Percentiles rank a stretch among this genome's conserved stretches.
Conservation (phyloP, 1,284 basidiomycete species). For the Farysia itapuensis region DNA sequence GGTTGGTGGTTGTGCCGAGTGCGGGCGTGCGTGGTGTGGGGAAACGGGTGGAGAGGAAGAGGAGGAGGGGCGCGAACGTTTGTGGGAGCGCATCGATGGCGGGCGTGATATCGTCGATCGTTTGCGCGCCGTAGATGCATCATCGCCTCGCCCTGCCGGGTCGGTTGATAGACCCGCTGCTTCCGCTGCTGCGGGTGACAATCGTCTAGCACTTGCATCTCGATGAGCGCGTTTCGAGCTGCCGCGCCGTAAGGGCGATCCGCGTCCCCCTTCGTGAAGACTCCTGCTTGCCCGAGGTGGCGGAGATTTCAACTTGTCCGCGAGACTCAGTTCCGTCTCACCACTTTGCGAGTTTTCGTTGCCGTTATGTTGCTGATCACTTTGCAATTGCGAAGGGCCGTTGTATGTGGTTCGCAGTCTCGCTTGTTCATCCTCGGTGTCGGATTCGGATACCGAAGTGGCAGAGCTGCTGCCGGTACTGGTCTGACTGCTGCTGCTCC, state of each 20-base stretch:
- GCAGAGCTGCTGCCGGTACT: conserved; percentile 7
- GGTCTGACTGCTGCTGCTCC: conserved; percentile 5
- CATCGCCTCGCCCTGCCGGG: background rate
- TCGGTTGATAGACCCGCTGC: background rate
- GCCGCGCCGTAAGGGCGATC: background rate
- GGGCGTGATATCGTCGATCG: conserved; percentile 20
- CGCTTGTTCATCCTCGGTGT: conserved; percentile 25
- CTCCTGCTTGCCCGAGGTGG: no score
- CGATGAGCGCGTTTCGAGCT: background rate
- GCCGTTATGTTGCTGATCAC: conserved; percentile 1
- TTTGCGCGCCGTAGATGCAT: conserved; percentile 1
- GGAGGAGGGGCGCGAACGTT: conserved; percentile 10
- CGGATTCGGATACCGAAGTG: conserved; percentile 20
- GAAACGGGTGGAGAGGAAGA: background rate
- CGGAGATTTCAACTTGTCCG: conserved; percentile 18
- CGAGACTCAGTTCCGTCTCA: conserved; percentile 9
- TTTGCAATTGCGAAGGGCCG: conserved; percentile 7
- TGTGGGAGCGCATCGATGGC: conserved; percentile 21
- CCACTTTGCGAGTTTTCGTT: conserved; percentile 24
- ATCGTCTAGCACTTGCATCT: background rate
- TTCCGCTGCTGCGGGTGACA: background rate
- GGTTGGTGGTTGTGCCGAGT: background rate
- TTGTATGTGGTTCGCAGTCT: conserved; percentile 12
- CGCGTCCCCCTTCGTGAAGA: background rate
- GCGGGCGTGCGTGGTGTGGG: no score